A percentile compares a stretch with the other conserved stretches of the same genome.
Evolutionary conservation across 345 rosid genomes (phyloP).

Genomic region (Sonneratia alba): DNA sequence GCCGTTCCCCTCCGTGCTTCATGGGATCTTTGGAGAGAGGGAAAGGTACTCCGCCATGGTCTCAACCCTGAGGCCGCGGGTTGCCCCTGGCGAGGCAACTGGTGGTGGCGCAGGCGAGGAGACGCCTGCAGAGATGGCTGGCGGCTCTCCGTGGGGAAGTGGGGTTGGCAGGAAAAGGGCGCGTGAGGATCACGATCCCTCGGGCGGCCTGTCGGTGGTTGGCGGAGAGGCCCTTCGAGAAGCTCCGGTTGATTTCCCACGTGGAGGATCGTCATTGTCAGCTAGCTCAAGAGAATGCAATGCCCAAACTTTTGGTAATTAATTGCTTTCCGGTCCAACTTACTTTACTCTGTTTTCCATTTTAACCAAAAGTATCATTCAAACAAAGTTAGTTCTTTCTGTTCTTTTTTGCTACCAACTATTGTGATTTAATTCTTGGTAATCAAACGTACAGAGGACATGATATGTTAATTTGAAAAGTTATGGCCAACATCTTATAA

Average conservation of each 20-base stretch:
- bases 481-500: too few relatives aligned
- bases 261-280: constrained; percentile 9
- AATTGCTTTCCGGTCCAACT: background rate
- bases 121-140: constrained; percentile 26
- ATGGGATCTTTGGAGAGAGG: constrained; percentile 29
- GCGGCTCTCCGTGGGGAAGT: background rate
- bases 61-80: constrained; percentile 60
- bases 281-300: constrained; percentile 20
- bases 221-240: background rate
- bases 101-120: constrained; percentile 22
- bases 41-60: constrained; percentile 79
- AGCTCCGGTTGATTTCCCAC: constrained; percentile 3
- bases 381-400: background rate
- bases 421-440: too few relatives aligned
- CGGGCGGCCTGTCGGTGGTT: background rate
- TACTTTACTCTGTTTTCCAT: background rate
- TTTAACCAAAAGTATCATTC: background rate
- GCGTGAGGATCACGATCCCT: background rate
- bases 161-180: constrained; percentile 1
- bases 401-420: too few relatives aligned
- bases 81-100: constrained; percentile 54
- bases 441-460: too few relatives aligned
- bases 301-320: background rate
- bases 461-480: too few relatives aligned
- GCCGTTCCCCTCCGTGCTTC: background rate